Evolutionary conservation across 1,284 basidiomycete species (phyloP), one percentile per base, ranked within the genome.

Genomic region (Naganishia sp.): DNA sequence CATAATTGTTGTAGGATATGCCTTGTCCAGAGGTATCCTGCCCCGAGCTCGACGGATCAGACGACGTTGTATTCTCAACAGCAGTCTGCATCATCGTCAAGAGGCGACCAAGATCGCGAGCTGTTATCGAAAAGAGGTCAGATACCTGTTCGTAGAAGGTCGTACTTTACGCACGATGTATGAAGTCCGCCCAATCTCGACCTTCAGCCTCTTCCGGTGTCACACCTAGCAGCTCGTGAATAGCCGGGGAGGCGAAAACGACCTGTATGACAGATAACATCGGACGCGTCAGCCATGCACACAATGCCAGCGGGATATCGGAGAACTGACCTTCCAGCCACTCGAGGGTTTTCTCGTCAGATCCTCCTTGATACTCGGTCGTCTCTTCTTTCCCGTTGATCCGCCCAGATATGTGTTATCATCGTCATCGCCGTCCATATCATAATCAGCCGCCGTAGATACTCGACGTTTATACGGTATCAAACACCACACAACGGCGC

Each of bases 401-500:
- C 21, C 21, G 28, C 59, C 28, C 15, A 23, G 4, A 7, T 36
- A 31, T 31, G 16, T 42, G 15, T 31, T 28, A 13, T 16, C 61
- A 23, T 64, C 56, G 33, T 55, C 53, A 43, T 61, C 39, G 10
- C 15, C 59, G 36, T 61, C 59, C 59, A 61, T 61, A 43, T 61
- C 48, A n/a, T 61, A 50, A 23, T 61, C 59, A 21, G 48, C 59
- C 16, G 16, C 36, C 21, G 18, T 50, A 0, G 59, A 61, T 25
- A 61, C 39, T 43, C 59, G 48, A 6, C 54, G 49, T 49, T 66
- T 31, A 44, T 64, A 69, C 4, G 78, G 78, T 46, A 76, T 74
- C 60, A 79, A 55, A 66, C 75, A 78, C 67, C 78, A 75, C 31
- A 78, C 67, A 3, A 75, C 73, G 3, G 74, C 72, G 15, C 76